Base-by-base conservation (phyloP, 345 rosid genomes). In the Acer campestre region DNA sequence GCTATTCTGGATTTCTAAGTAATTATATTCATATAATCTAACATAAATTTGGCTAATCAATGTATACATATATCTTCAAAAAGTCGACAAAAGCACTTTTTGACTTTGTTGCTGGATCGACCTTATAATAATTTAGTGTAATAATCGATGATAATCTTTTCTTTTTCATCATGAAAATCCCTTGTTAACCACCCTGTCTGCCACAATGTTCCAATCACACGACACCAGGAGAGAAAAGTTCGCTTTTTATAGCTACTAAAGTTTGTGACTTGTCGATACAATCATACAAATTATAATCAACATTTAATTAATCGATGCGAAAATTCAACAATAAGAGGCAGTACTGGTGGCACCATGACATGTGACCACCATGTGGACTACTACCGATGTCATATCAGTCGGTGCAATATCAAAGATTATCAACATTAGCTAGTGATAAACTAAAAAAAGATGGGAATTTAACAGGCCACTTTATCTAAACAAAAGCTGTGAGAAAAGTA, bases 121-220 rank as follows among this genome's bases (percentile, higher is more conserved):
- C 35, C 65, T 58, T 10, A 29, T 35, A 35, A 35, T 35, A 35
- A 35, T 75, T 65, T 59, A 27, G 29, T 59, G 11, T 42, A 42
- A 42, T 49, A 29, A 67, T 69, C 40, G 13, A 31, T 29, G 67
- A 82, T 46, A 10, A 35, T 3, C 38, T 63, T 74, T n/a, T 35
- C 40, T 16, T 46, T 40, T 71, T 73, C 25, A 76, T 79, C 75
- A 71, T 61, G 44, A 58, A 44, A 80, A 73, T 58, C 79, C 77
- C 61, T 31, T 65, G 66, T 67, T 51, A 77, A 35, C 75, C 53
- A 67, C 49, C 53, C 68, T 80, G 74, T 78, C 86, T 46, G 67
- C 75, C 76, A 55, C 35, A 20, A 29, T 78, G 40, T 55, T 18
- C 31, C 40, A 75, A 23, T 29, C 61, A 44, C 42, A 29, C 55